A percentile compares a stretch with the other conserved stretches of the same genome.
phyloP scores from a whole-genome alignment of 2,329 filamentous ascomycete genomes.

The Colletotrichum spaethianum region DNA sequence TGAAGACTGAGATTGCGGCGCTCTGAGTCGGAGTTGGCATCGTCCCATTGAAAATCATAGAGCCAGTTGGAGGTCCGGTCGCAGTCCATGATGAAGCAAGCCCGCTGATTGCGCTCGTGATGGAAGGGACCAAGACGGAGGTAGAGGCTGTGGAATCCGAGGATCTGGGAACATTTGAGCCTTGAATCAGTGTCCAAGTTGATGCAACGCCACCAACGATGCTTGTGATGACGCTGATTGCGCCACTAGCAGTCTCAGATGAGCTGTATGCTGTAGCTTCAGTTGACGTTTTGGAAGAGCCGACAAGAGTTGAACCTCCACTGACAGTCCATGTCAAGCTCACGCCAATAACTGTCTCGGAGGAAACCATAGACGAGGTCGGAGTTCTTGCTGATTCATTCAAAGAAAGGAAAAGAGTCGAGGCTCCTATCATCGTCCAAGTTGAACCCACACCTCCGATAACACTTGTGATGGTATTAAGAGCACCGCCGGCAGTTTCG shows the following conservation, averaged over 20 bases:
- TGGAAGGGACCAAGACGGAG: background rate
- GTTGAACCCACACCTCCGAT: constrained; percentile 7
- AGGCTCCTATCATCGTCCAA: background rate
- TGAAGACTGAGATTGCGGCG: background rate
- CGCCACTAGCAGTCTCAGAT: background rate
- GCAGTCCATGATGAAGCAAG: background rate
- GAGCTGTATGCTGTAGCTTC: background rate
- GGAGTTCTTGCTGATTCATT: background rate
- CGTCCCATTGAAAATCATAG: too few species aligned
- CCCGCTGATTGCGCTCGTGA: background rate
- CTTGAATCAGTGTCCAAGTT: background rate
- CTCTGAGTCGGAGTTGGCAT: background rate
- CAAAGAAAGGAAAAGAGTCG: background rate
- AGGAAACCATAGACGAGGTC: background rate
- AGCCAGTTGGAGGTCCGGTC: background rate
- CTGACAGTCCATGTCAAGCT: background rate
- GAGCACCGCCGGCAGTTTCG: background rate
- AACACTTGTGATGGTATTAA: background rate
- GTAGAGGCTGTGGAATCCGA: background rate
- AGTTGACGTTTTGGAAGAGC: background rate
- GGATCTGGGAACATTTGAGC: background rate
- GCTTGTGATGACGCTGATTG: constrained; percentile 9
- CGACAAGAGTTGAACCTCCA: background rate
- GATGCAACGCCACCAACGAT: background rate
- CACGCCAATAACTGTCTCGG: background rate